Evolutionary conservation across 805 yeast species (phyloP).

Genomic region (Isabelozyma heimii): DNA sequence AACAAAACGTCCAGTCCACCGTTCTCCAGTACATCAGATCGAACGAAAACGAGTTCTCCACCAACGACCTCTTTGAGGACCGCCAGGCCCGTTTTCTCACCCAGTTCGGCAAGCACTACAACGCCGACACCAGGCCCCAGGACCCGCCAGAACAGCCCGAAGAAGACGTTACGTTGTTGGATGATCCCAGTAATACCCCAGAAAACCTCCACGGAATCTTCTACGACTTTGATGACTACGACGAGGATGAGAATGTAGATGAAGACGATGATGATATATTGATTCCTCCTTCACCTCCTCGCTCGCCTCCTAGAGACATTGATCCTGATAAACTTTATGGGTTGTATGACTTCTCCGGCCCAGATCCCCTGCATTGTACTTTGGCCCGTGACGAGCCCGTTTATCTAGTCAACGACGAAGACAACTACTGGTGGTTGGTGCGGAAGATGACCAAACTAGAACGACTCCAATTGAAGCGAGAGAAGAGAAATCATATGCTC

Average conservation of each 20-base stretch:
- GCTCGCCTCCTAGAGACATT: conserved; percentile 76
- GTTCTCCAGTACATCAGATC: conserved; percentile 34
- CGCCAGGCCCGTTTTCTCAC: conserved; percentile 32
- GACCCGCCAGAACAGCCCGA: conserved; percentile 1
- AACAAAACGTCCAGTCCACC: conserved; percentile 25
- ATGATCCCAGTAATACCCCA: neutral
- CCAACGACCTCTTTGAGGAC: conserved; percentile 37
- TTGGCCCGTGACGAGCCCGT: conserved; percentile 81
- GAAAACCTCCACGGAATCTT: conserved; percentile 1
- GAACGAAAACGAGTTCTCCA: conserved; percentile 21
- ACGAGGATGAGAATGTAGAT: conserved; percentile 16
- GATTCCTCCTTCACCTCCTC: conserved; percentile 61
- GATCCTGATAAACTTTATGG: conserved; percentile 86
- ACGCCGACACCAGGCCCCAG: conserved; percentile 8
- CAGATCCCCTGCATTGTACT: conserved; percentile 89
- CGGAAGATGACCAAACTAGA: conserved; percentile 37
- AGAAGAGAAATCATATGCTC: neutral
- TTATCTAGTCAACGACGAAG: conserved; percentile 77
- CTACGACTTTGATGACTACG: conserved; percentile 5
- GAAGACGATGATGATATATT: conserved; percentile 44
- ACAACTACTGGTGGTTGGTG: conserved; percentile 97
- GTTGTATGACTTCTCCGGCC: conserved; percentile 81
- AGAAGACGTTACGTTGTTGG: conserved; percentile 1
- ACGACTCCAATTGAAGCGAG: conserved; percentile 18
- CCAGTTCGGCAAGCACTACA: conserved; percentile 24